Base-by-base conservation (phyloP, 2,329 filamentous ascomycete species). In the Cryphonectria naterciae region DNA sequence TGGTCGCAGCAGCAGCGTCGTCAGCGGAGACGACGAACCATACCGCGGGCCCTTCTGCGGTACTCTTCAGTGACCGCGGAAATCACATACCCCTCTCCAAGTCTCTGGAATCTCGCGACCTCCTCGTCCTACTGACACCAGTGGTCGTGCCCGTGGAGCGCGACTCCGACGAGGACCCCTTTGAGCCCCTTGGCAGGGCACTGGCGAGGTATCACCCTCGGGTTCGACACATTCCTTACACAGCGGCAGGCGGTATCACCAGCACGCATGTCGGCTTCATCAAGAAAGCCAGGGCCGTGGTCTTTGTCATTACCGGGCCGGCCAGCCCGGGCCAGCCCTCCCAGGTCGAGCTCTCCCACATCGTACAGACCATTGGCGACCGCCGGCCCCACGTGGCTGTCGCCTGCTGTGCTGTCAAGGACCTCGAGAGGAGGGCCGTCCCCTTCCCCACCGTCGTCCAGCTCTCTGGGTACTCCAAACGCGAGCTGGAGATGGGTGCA, bases 181-280 rank as follows among this genome's bases (percentile, higher is more conserved):
- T 94, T 76, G 92, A 94, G 78, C 85, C 87, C 19, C 82, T 95
- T 25, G 92, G 92, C 28, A 85, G 86, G 73, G 86, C 88, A 61
- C 79, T 95, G 65, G 87, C 88, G 65, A 82, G 80, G 65, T 84
- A 86, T 74, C 89, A 92, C 76, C 81, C 85, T 2, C 85, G 84
- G 78, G 84, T 94, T 72, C 88, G 90, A 28, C 92, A 94, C 77
- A 88, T 93, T 60, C 91, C 92, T 7, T 95, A 93, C 76, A 88
- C 89, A 6, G 86, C 88, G 63, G 84, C 85, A 67, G 80, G 84
- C 70, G 91, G 91, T 58, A 88, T 93, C 77, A 92, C 89, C 2
- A 83, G 85, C 32, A 85, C 87, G 61, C 89, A 94, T 79, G 81
- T 86, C 65, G 85, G 85, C 67, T 92, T 92, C 75, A 85, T 93